A percentile compares a stretch with the other conserved stretches of the same genome.
These are phyloP conservation scores for Geranium rotundifolium DNA, from an alignment of 345 rosid genomes.

Conservation along the genomic window DNA sequence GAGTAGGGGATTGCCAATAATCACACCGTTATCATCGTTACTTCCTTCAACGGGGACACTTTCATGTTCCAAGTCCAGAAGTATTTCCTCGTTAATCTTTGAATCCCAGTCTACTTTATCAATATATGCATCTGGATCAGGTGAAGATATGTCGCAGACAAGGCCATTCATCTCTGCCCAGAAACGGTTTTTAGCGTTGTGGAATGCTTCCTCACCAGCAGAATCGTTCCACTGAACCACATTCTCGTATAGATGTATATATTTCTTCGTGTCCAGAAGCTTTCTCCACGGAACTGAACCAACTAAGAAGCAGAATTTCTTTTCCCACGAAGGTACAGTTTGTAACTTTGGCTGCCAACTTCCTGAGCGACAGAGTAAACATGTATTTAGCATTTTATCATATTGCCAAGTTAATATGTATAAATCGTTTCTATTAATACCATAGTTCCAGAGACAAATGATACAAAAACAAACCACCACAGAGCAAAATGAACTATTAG, in stretches of 20 bases:
- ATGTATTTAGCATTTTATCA: neutral
- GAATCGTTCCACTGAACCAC: slow-evolving; percentile 3
- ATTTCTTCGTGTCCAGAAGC: slow-evolving; percentile 13
- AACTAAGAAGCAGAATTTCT: slow-evolving; percentile 8
- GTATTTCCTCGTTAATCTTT: neutral
- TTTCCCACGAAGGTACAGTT: slow-evolving; percentile 13
- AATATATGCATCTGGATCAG: neutral
- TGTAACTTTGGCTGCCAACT: slow-evolving; percentile 4
- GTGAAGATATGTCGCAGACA: neutral
- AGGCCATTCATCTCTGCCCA: neutral
- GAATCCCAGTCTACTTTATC: neutral
- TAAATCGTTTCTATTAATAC: no score
- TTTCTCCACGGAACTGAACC: slow-evolving; percentile 13
- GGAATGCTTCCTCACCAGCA: neutral
- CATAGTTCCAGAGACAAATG: no score
- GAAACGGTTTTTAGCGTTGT: neutral
- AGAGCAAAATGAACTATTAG: no score
- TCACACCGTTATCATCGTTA: slow-evolving; percentile 24
- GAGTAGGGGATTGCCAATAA: slow-evolving; percentile 19
- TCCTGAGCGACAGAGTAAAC: neutral
- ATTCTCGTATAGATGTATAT: slow-evolving; percentile 10
- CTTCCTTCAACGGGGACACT: slow-evolving; percentile 5
- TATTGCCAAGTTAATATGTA: no score
- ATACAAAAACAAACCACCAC: no score
- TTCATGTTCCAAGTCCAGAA: neutral